A percentile compares a stretch with the other conserved stretches of the same genome.
Conservation (phyloP, 2,329 filamentous ascomycete genomes). For the Xylaria sp. region DNA sequence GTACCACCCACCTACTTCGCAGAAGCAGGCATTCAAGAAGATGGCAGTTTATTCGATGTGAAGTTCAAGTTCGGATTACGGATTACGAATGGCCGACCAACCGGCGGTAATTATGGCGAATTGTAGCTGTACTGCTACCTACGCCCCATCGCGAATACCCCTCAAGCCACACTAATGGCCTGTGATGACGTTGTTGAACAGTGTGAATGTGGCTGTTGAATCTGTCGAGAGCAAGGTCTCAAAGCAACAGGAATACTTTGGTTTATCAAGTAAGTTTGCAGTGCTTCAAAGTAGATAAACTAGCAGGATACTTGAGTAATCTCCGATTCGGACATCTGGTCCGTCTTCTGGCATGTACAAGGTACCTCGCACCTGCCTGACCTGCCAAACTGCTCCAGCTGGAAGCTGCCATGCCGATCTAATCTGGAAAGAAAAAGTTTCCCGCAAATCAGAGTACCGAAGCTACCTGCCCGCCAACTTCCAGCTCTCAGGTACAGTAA, state of each 20-base stretch:
- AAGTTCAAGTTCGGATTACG: background rate
- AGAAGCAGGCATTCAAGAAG: too few species aligned
- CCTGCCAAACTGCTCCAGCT: background rate
- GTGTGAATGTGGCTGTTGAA: background rate
- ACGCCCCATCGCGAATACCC: too few species aligned
- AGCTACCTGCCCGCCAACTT: background rate
- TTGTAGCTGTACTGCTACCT: background rate
- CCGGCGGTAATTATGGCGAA: background rate
- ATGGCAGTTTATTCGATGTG: too few species aligned
- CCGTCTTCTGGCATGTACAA: too few species aligned
- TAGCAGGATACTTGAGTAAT: background rate
- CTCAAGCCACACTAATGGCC: background rate
- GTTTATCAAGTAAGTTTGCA: background rate
- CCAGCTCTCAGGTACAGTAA: background rate
- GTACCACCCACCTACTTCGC: too few species aligned
- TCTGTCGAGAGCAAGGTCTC: background rate
- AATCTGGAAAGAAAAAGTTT: constrained; percentile 6
- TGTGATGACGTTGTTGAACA: background rate
- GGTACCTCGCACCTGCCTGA: background rate
- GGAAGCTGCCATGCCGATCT: background rate
- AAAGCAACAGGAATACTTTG: background rate
- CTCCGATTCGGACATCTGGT: too few species aligned
- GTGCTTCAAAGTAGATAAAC: background rate
- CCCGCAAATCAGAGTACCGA: background rate
- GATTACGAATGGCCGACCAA: background rate